Evolutionary conservation across 345 rosid species (phyloP).

Genomic region (Geranium brycei): DNA sequence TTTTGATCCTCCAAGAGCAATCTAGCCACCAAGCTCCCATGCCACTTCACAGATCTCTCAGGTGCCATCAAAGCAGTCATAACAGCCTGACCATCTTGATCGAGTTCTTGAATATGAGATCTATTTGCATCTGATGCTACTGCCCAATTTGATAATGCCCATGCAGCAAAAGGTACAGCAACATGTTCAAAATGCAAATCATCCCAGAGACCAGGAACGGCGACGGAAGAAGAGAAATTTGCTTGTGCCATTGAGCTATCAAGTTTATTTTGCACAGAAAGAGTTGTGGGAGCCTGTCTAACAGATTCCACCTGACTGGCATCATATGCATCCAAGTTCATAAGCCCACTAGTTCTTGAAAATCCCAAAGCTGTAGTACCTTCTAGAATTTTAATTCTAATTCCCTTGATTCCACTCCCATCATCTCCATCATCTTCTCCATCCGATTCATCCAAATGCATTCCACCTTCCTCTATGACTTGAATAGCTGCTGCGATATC

Average conservation of each 20-base stretch:
- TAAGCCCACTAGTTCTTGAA: constrained; percentile 45
- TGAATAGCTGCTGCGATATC: constrained; percentile 84
- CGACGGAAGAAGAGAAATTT: constrained; percentile 63
- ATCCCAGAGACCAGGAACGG: constrained; percentile 98
- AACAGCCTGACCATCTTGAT: constrained; percentile 74
- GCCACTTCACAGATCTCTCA: constrained; percentile 99
- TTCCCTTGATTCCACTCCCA: constrained; percentile 67
- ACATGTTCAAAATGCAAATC: constrained; percentile 95
- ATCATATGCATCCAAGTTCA: constrained; percentile 34
- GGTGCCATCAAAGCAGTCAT: constrained; percentile 86
- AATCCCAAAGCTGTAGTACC: constrained; percentile 85
- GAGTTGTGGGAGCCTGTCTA: constrained; percentile 27
- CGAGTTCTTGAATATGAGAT: constrained; percentile 75
- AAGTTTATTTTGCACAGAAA: constrained; percentile 43
- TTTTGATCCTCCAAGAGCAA: constrained; percentile 71
- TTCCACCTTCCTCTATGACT: constrained; percentile 87
- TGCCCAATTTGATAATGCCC: constrained; percentile 99
- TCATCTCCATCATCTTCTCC: constrained; percentile 50
- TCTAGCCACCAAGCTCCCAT: constrained; percentile 85
- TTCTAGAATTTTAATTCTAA: constrained; percentile 85
- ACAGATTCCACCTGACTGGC: constrained; percentile 15
- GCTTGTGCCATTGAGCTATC: constrained; percentile 34
- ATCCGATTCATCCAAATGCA: constrained; percentile 51
- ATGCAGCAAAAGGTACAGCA: constrained; percentile 97
- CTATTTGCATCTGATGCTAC: constrained; percentile 81